A percentile compares a stretch with the other conserved stretches of the same genome.
Conservation (phyloP, 768 basidiomycete genomes). For the Sistotremastrum suecicum region DNA sequence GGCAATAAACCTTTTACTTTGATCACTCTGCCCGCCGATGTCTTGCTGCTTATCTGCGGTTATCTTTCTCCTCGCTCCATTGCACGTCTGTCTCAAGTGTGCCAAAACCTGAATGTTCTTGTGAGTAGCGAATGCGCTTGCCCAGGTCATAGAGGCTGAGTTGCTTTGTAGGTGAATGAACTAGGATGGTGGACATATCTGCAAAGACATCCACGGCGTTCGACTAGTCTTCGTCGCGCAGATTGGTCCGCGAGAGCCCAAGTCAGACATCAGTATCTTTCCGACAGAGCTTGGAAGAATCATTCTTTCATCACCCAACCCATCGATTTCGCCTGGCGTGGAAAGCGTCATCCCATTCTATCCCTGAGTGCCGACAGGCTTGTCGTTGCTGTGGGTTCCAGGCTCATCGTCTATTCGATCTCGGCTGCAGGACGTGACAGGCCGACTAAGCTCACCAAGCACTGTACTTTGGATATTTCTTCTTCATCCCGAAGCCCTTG, state of each 20-base stretch:
- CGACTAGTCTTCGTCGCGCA: background rate
- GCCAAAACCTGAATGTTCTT: conserved; percentile 17
- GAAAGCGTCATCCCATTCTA: conserved; percentile 41
- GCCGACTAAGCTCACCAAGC: conserved; percentile 27
- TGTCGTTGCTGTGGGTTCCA: conserved; percentile 44
- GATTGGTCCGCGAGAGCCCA: conserved; percentile 4
- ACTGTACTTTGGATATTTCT: conserved; percentile 29
- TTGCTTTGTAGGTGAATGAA: conserved; percentile 32
- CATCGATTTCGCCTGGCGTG: conserved; percentile 42
- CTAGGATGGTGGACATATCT: conserved; percentile 47
- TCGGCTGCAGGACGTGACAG: conserved; percentile 7
- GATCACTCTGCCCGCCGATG: no score
- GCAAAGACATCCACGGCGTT: conserved; percentile 29
- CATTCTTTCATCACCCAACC: conserved; percentile 47
- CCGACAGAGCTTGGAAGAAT: conserved; percentile 39
- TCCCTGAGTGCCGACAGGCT: conserved; percentile 41
- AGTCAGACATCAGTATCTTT: conserved; percentile 30
- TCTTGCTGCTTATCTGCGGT: no score
- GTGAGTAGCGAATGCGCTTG: conserved; percentile 22
- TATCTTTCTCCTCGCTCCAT: no score
- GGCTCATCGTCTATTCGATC: conserved; percentile 45
- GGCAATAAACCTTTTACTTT: no score
- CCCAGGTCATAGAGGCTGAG: background rate
- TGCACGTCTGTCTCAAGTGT: no score
- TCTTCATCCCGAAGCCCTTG: background rate